A percentile compares a stretch with the other conserved stretches of the same genome.
These are phyloP conservation scores for Colletotrichum australisinense DNA, from an alignment of 2,329 filamentous ascomycete genomes.

Conservation along the genomic window DNA sequence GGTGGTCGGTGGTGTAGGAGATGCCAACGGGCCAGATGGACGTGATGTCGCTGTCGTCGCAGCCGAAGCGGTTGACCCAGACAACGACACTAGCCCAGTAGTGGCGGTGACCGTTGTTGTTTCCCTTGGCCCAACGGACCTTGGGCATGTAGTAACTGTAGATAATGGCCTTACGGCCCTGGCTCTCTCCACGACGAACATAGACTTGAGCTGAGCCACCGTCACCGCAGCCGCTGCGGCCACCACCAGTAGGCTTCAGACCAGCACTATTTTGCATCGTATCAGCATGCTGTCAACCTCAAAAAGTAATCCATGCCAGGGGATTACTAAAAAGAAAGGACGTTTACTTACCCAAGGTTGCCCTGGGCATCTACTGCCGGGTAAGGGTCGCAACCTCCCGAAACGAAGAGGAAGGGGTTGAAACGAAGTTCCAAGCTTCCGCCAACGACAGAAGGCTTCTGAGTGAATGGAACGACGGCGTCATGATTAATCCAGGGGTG, in stretches of 20 bases:
- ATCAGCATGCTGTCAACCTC: neutral
- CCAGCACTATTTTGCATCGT: neutral
- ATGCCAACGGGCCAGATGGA: neutral
- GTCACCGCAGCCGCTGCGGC: neutral
- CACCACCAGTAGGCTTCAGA: neutral
- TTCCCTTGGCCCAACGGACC: neutral
- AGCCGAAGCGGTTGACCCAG: neutral
- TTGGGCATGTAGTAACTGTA: conserved; percentile 21
- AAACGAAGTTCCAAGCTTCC: neutral
- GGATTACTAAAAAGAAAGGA: neutral
- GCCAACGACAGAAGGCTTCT: neutral
- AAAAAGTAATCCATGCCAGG: neutral
- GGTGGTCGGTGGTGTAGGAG: neutral
- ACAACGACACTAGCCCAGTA: neutral
- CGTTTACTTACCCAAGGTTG: neutral
- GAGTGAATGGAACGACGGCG: neutral
- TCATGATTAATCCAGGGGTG: neutral
- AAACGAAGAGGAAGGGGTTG: neutral
- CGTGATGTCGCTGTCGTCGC: neutral
- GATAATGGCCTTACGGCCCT: neutral
- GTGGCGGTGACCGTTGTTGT: neutral
- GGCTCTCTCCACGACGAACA: neutral
- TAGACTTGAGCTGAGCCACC: conserved; percentile 3
- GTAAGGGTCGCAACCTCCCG: neutral
- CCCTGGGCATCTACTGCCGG: neutral